phyloP scores from a whole-genome alignment of 768 basidiomycete genomes.

The Lactifluus subvellereus region DNA sequence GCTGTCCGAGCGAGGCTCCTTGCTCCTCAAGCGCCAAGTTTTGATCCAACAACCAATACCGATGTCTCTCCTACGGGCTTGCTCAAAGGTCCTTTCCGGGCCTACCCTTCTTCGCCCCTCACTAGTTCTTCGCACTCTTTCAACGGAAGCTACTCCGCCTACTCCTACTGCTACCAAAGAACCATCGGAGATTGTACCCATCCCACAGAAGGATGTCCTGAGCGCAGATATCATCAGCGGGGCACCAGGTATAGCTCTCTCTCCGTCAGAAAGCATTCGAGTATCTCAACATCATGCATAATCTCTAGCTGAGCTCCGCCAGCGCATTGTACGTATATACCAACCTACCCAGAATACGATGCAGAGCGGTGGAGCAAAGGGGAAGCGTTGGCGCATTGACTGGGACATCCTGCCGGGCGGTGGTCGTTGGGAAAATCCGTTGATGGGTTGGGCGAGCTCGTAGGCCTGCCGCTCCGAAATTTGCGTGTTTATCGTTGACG shows the following conservation, averaged over 20 bases:
- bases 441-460: constrained; percentile 98
- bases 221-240: constrained; percentile 82
- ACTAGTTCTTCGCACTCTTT: constrained; percentile 21
- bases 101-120: constrained; percentile 23
- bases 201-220: constrained; percentile 50
- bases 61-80: constrained; percentile 51
- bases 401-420: constrained; percentile 87
- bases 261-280: background rate
- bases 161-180: constrained; percentile 28
- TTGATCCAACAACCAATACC: background rate
- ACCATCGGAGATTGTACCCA: constrained; percentile 40
- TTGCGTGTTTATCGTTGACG: background rate
- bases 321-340: constrained; percentile 87
- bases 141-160: constrained; percentile 26
- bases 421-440: constrained; percentile 94
- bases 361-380: constrained; percentile 86
- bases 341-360: constrained; percentile 92
- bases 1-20: background rate
- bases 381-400: constrained; percentile 88
- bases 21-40: too few relatives aligned
- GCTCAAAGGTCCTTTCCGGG: constrained; percentile 29
- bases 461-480: constrained; percentile 37
- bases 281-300: background rate
- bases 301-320: constrained; percentile 66
- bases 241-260: constrained; percentile 59